Evolutionary conservation across 1,284 basidiomycete species (phyloP).

Genomic region (Peniophora sp.): DNA sequence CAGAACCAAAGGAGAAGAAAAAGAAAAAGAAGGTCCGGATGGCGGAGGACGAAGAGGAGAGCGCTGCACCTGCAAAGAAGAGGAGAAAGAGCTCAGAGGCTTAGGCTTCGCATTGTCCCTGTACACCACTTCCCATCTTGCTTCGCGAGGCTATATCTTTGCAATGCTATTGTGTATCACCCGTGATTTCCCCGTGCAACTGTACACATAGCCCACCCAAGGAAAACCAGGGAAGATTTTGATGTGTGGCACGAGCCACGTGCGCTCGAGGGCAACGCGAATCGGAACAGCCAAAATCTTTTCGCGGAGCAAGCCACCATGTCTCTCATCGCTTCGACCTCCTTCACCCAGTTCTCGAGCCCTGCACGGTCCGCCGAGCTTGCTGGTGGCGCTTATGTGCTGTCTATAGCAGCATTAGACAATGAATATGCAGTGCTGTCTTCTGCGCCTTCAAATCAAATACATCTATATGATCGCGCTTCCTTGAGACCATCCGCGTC

Average conservation of each 20-base stretch:
- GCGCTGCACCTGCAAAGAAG: too few species aligned
- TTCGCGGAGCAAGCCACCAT: neutral
- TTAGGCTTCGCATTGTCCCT: too few species aligned
- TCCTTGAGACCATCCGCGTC: conserved; percentile 38
- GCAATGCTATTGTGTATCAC: too few species aligned
- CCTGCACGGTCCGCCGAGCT: neutral
- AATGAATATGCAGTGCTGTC: conserved; percentile 49
- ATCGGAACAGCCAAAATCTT: too few species aligned
- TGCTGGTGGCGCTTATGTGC: conserved; percentile 38
- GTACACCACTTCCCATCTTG: too few species aligned
- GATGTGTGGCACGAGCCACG: too few species aligned
- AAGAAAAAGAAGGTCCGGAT: conserved; percentile 26
- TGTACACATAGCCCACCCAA: too few species aligned
- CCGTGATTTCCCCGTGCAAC: too few species aligned
- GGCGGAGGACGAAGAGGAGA: conserved; percentile 4
- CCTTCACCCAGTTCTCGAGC: neutral
- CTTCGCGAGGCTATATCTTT: too few species aligned
- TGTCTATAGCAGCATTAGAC: conserved; percentile 41
- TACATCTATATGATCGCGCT: conserved; percentile 55
- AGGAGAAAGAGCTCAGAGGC: too few species aligned
- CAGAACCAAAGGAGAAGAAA: conserved; percentile 17
- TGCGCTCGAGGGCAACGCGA: too few species aligned
- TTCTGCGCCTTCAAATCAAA: conserved; percentile 47
- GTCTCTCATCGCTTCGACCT: neutral
- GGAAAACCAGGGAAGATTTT: too few species aligned